Base-by-base conservation (phyloP, 2,329 filamentous ascomycete genomes). In the Fusarium sp. region DNA sequence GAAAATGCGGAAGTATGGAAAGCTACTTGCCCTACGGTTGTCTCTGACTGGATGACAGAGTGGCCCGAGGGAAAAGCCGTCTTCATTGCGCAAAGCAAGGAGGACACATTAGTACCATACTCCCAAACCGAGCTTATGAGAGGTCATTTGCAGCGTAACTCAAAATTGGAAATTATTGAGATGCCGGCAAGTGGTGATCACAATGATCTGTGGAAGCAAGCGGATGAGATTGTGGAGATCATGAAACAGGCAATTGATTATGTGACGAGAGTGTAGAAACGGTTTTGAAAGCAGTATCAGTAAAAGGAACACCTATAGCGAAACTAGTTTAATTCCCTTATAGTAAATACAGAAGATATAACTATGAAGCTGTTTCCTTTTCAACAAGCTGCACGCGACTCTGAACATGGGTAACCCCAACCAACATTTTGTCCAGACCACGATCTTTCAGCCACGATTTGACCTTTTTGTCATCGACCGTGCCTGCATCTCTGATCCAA, bases 151-250 rank as follows among this genome's bases (percentile, higher is more conserved):
- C 16, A 14, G 3, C 2, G 5, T 0, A 30, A 27, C 0, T 38
- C 56, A 0, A 38, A 24, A 0, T 3, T 62, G 2, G 56, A 61
- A 5, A 1, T 45, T 3, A 3, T 62, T 1, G 55, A 61, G 16
- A 61, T 60, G 55, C 30, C 10, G 1, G 59, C 34, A 8, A 22
- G 24, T 8, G 56, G 59, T 12, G 56, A 62, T 20, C 59, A 62
- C 1, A 62, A 62, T 14, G 56, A 62, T 22, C 8, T 61, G 0
- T 62, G 59, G 59, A 62, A 52, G 0, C 27, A 5, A 9, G 38
- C 34, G 0, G 29, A 62, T 16, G 45, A 62, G 8, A 50, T 62
- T 1, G 29, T 22, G 3, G 6, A 45, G 9, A 62, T 62, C 2
- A 25, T 60, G 3, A 60, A 52, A 18, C 4, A 14, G 3, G 59